Conservation (phyloP, 345 rosid species). For the Syzygium aromaticum region DNA sequence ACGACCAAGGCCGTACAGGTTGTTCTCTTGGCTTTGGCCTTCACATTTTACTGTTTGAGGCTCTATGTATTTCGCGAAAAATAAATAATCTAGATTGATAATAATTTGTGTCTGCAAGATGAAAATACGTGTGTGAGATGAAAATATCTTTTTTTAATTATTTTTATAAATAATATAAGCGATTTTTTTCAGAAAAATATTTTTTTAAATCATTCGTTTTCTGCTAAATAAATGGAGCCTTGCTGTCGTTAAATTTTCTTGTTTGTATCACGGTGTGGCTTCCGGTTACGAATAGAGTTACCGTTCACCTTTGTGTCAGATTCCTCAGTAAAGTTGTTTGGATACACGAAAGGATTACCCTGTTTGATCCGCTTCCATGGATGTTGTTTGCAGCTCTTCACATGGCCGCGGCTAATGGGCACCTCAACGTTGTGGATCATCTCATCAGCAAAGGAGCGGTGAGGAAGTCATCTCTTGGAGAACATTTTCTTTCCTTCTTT, state of each 20-base stretch:
- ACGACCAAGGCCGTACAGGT: conserved; percentile 82
- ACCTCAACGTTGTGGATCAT: conserved; percentile 55
- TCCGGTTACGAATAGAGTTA: not conserved
- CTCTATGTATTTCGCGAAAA: too few relatives aligned
- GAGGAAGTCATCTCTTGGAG: conserved; percentile 11
- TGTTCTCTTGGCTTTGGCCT: not conserved
- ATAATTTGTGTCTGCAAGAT: too few relatives aligned
- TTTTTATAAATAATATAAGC: too few relatives aligned
- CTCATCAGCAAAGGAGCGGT: conserved; percentile 67
- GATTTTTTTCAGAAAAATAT: too few relatives aligned
- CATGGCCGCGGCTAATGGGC: conserved; percentile 96
- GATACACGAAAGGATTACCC: not conserved
- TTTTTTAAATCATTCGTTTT: too few relatives aligned
- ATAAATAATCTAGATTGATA: too few relatives aligned
- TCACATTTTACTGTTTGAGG: too few relatives aligned
- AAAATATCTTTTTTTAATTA: too few relatives aligned
- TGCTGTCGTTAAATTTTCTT: not conserved
- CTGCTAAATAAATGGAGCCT: too few relatives aligned
- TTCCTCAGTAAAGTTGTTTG: not conserved
- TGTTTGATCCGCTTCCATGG: not conserved
- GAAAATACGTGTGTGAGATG: too few relatives aligned
- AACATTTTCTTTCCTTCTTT: not conserved
- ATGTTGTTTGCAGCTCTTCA: conserved; percentile 58
- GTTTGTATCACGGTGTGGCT: not conserved
- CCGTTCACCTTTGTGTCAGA: not conserved